These are phyloP conservation scores for Chaetomium sp. DNA, from an alignment of 2,329 filamentous ascomycete genomes.

Conservation along the genomic window DNA sequence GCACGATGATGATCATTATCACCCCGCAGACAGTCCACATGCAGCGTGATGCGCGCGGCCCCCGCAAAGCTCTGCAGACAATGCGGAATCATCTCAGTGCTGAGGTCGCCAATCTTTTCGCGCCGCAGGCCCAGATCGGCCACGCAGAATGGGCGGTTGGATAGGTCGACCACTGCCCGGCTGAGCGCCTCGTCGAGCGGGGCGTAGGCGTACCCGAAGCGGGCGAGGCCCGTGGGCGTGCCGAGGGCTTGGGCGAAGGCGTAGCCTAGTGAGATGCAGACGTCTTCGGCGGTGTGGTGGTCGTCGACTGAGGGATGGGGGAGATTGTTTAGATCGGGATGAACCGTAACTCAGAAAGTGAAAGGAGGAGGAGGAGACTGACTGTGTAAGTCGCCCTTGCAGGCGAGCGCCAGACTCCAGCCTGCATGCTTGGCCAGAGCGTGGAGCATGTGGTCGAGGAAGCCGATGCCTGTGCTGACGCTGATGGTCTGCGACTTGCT, in stretches of 20 bases:
- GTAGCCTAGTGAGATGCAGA: constrained; percentile 80
- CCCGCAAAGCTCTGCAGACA: constrained; percentile 92
- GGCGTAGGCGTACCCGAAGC: constrained; percentile 87
- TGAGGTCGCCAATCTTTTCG: constrained; percentile 90
- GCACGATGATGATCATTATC: constrained; percentile 94
- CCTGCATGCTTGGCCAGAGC: constrained; percentile 92
- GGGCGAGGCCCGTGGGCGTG: constrained; percentile 70
- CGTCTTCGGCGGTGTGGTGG: constrained; percentile 96
- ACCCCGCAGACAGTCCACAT: constrained; percentile 86
- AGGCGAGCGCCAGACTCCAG: constrained; percentile 80
- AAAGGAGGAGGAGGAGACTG: constrained; percentile 29
- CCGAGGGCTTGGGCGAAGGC: constrained; percentile 79
- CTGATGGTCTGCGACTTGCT: constrained; percentile 80
- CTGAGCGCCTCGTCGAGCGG: constrained; percentile 94
- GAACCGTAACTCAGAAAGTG: neutral
- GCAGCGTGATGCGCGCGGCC: constrained; percentile 82
- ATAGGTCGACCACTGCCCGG: constrained; percentile 88
- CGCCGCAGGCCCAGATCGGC: constrained; percentile 77
- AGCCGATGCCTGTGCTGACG: constrained; percentile 90
- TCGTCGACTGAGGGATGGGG: constrained; percentile 67
- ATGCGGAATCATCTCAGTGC: constrained; percentile 95
- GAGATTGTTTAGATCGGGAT: neutral
- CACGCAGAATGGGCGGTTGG: constrained; percentile 81
- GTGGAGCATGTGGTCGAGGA: constrained; percentile 98
- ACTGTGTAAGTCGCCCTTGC: constrained; percentile 89